A percentile compares a stretch with the other conserved stretches of the same genome.
These are phyloP conservation scores for Clavariopsis aquatica DNA, from an alignment of 495 filamentous ascomycete genomes.

Conservation along the genomic window DNA sequence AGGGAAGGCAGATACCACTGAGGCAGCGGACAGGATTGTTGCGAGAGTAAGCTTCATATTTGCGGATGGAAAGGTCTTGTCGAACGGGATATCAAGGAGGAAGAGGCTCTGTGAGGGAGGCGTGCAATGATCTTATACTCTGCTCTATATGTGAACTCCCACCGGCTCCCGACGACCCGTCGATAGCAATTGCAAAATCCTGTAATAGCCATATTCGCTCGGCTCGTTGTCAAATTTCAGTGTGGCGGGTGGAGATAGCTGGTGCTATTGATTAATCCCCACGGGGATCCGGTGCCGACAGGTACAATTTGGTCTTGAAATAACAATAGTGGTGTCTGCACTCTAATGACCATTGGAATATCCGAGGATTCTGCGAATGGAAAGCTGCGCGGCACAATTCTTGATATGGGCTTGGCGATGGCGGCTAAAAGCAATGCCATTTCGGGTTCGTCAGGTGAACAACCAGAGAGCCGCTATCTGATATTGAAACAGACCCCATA, in stretches of 20 bases:
- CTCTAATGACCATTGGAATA: not conserved
- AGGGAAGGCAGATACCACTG: conserved; percentile 29
- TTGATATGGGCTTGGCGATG: conserved; percentile 8
- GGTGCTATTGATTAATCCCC: conserved; percentile 13
- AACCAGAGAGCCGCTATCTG: not conserved
- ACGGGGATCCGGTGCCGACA: not conserved
- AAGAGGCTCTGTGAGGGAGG: not conserved
- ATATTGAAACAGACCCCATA: conserved; percentile 5
- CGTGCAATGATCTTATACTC: conserved; percentile 18
- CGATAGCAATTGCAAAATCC: not conserved
- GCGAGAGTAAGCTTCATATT: conserved; percentile 32
- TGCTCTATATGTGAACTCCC: not conserved
- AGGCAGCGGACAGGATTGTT: conserved; percentile 18
- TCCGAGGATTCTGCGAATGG: conserved; percentile 5
- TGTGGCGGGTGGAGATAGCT: not conserved
- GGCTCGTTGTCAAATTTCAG: conserved; percentile 1
- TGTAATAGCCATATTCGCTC: conserved; percentile 1
- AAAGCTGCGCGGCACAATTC: conserved; percentile 10
- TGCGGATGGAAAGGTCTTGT: not conserved
- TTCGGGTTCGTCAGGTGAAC: conserved; percentile 10
- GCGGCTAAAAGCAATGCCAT: conserved; percentile 13
- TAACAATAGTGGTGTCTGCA: not conserved
- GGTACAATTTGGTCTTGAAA: not conserved
- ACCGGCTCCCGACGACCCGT: not conserved
- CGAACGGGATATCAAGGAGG: conserved; percentile 1